phyloP scores from a whole-genome alignment of 371 early-diverging fungal genomes.

The Smittium mucronatum region DNA sequence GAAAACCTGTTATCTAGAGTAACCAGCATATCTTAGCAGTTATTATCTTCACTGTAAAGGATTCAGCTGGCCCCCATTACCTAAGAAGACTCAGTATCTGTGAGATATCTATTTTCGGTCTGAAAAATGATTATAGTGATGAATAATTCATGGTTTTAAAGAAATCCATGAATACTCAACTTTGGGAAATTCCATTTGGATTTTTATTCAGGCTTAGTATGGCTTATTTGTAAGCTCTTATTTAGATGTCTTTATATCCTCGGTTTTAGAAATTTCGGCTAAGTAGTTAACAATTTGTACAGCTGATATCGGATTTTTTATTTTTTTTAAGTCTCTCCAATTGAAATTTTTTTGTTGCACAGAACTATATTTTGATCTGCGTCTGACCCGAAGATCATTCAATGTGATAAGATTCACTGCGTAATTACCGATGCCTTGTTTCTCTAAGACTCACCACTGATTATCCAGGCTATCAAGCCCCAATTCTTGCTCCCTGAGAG shows the following conservation, averaged over 20 bases:
- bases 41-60: not conserved
- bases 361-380: not conserved
- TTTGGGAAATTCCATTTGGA: too few relatives aligned
- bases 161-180: not conserved
- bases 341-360: not conserved
- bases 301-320: not conserved
- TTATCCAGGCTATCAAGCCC: not conserved
- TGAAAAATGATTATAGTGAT: not conserved
- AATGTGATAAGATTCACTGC: not conserved
- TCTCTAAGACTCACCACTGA: not conserved
- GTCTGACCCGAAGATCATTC: not conserved
- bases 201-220: too few relatives aligned
- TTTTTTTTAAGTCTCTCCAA: not conserved
- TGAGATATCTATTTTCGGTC: not conserved
- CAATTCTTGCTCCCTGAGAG: not conserved
- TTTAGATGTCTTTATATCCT: not conserved
- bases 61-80: not conserved
- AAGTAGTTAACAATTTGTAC: not conserved
- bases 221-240: not conserved
- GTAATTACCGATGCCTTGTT: not conserved
- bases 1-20: conserved; percentile 16
- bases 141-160: not conserved
- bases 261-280: not conserved
- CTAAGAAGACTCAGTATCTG: not conserved
- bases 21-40: conserved; percentile 11